A percentile compares a stretch with the other conserved stretches of the same genome.
These are phyloP conservation scores for Neurospora sp. DNA, from an alignment of 495 filamentous ascomycete species.

Conservation along the genomic window DNA sequence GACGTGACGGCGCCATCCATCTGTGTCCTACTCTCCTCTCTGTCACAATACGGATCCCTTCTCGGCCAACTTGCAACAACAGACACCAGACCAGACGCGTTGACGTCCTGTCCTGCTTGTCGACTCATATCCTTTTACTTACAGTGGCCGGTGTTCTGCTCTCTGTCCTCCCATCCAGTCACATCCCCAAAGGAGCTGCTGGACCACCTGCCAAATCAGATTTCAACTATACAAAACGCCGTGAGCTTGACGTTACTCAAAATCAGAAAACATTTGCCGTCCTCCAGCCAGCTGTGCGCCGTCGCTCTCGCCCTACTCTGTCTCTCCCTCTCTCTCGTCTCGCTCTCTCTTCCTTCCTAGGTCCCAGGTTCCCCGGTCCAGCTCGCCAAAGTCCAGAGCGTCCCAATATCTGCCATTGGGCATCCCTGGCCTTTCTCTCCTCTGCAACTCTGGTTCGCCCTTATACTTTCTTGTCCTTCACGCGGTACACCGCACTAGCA, in stretches of 20 bases:
- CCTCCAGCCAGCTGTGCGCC: neutral
- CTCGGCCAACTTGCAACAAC: neutral
- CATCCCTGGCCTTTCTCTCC: neutral
- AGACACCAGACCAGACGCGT: neutral
- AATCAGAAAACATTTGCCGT: neutral
- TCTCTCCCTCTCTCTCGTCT: neutral
- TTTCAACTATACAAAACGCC: neutral
- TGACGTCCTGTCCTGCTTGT: neutral
- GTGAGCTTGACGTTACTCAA: neutral
- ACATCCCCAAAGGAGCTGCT: neutral
- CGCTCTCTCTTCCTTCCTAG: neutral
- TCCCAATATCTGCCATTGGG: neutral
- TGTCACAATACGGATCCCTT: constrained; percentile 8
- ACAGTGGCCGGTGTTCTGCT: neutral
- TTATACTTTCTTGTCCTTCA: constrained; percentile 3
- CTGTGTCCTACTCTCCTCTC: constrained; percentile 34
- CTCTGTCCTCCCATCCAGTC: neutral
- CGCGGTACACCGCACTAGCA: neutral
- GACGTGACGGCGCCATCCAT: constrained; percentile 36
- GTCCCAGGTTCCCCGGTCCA: neutral
- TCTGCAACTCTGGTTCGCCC: neutral
- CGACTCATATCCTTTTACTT: neutral
- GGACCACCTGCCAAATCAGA: neutral
- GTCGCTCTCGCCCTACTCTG: neutral
- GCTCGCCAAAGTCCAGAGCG: neutral